Evolutionary conservation across 805 yeast genomes (phyloP).

Genomic region (Candida chauliodis): DNA sequence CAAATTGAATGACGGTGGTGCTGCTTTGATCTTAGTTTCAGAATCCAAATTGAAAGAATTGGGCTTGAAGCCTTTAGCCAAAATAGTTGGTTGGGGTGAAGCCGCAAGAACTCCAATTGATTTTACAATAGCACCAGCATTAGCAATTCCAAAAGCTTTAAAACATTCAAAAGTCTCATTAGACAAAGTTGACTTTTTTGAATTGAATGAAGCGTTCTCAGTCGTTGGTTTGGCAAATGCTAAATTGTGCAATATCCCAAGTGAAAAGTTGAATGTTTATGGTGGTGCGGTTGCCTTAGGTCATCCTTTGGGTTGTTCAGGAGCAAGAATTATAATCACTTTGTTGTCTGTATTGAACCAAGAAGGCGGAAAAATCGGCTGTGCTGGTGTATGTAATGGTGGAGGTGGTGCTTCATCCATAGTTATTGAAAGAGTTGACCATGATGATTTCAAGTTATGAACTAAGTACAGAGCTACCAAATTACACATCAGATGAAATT

Average conservation of each 20-base stretch:
- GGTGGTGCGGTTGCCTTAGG: conserved; percentile 98
- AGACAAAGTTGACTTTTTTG: conserved; percentile 81
- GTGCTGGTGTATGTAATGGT: conserved; percentile 97
- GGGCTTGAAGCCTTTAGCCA: conserved; percentile 84
- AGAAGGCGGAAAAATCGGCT: conserved; percentile 81
- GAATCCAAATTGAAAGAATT: conserved; percentile 82
- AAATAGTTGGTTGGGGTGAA: conserved; percentile 94
- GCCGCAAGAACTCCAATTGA: conserved; percentile 94
- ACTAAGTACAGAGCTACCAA: too few species aligned
- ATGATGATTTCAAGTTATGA: conserved; percentile 29
- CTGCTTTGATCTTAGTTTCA: conserved; percentile 86
- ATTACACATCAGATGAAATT: too few species aligned
- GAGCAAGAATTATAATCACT: conserved; percentile 89
- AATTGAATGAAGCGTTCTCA: conserved; percentile 96
- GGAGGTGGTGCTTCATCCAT: conserved; percentile 99
- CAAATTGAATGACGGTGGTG: conserved; percentile 96
- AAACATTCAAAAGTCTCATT: conserved; percentile 71
- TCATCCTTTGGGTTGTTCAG: conserved; percentile 95
- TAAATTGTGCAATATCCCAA: conserved; percentile 60
- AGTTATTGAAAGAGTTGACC: conserved; percentile 66
- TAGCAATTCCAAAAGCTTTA: conserved; percentile 94
- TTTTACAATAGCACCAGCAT: conserved; percentile 93
- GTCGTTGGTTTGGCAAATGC: conserved; percentile 93
- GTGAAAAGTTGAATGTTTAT: conserved; percentile 73
- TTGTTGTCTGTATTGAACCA: conserved; percentile 74